Evolutionary conservation across 352 stramenopile species (phyloP).

Genomic region (Phytophthora colocasiae): DNA sequence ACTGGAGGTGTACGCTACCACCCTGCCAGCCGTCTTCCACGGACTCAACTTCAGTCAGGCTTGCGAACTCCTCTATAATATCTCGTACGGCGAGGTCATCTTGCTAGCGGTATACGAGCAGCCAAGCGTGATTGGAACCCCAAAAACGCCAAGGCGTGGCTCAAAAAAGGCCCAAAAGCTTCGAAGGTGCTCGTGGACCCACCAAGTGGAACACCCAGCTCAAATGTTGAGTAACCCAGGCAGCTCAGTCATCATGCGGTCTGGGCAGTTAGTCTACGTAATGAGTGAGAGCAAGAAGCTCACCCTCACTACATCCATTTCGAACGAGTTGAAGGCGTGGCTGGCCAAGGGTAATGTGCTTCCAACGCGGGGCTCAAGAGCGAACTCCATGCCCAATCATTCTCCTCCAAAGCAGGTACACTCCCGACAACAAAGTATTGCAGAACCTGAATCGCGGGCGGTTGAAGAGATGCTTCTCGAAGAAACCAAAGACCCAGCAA

Average conservation of each 20-base stretch:
- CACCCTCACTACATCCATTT: slow-evolving; percentile 51
- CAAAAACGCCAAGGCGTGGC: background rate
- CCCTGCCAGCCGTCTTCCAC: slow-evolving; percentile 47
- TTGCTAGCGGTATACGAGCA: slow-evolving; percentile 56
- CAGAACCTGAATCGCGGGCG: slow-evolving; percentile 11
- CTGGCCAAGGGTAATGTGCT: slow-evolving; percentile 48
- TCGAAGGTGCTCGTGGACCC: slow-evolving; percentile 28
- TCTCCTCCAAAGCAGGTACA: slow-evolving; percentile 5
- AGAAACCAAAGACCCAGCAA: slow-evolving; percentile 33
- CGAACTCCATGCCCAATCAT: slow-evolving; percentile 4
- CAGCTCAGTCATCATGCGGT: slow-evolving; percentile 45
- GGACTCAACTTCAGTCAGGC: slow-evolving; percentile 64
- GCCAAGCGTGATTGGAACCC: background rate
- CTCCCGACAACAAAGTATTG: background rate
- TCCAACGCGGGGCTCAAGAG: slow-evolving; percentile 27
- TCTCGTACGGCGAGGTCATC: slow-evolving; percentile 66
- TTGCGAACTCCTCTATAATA: slow-evolving; percentile 60
- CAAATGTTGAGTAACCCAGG: slow-evolving; percentile 63
- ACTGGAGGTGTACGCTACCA: slow-evolving; percentile 68
- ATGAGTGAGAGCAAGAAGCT: slow-evolving; percentile 74
- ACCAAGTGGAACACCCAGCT: slow-evolving; percentile 23
- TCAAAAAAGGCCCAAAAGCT: slow-evolving; percentile 21
- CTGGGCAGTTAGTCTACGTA: slow-evolving; percentile 68
- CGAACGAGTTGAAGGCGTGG: slow-evolving; percentile 53
- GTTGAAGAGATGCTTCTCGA: slow-evolving; percentile 52